Base-by-base conservation (phyloP, 352 stramenopile genomes). In the Phytophthora litchii region DNA sequence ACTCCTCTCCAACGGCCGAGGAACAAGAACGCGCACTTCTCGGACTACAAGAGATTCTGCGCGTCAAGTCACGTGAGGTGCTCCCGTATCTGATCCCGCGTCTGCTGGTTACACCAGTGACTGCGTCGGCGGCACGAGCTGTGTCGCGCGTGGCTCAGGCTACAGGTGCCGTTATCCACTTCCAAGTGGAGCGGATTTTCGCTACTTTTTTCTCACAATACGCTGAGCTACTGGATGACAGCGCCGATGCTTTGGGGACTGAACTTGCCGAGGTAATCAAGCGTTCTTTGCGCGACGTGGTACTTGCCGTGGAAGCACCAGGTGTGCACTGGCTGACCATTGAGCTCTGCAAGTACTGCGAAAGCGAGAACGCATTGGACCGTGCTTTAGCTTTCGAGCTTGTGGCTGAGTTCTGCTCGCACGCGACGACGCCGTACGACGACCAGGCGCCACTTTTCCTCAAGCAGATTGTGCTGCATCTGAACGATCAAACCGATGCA, bases 61-160 rank as follows among this genome's bases (percentile, higher is more conserved):
- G 89, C 32, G 83, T 99, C 34, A 96, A 98, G 70, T 97, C 95
- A 23, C 85, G 91, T 40, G 97, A 99, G 62, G 81, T 99, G 48
- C 76, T 99, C 21, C 91, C 97, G 48, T 98, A 98, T 69, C 83
- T 99, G 51, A 95, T 99, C 42, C 97, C 97, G 13, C 94, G 91
- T 42, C 71, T 99, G 36, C 73, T 99, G 19, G 90, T 88, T 54
- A 86, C 74, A 29, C 97, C 97, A 8, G 83, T 99, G 40, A 92
- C 86, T 23, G 70, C 75, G 7, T 92, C 89, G 27, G 86, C 98
- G 16, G 86, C 96, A 5, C 83, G 91, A 34, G 95, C 97, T 35
- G 67, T 99, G 44, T 91, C 80, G 5, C 94, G 89, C 4, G 96
- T 99, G 51, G 92, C 96, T 4, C 78, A 96, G 57, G 96, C 96